Evolutionary conservation across 345 rosid genomes (phyloP).

Genomic region (Euphorbia tirucalli): DNA sequence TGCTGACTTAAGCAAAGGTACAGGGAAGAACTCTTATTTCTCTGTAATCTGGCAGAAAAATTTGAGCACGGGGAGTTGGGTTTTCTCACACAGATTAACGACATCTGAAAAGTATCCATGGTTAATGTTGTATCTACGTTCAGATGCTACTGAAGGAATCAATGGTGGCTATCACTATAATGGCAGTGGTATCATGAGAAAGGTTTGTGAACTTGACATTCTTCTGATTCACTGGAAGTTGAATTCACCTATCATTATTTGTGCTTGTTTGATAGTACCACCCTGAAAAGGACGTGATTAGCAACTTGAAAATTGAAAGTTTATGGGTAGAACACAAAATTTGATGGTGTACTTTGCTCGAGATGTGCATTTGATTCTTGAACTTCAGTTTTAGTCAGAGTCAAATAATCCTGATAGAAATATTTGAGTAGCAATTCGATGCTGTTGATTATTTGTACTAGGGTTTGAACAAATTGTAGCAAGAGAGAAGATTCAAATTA

Average conservation of each 20-base stretch:
- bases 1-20: slow-evolving; percentile 24
- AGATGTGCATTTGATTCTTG: too few relatives aligned
- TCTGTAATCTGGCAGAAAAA: slow-evolving; percentile 27
- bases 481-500: too few relatives aligned
- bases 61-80: slow-evolving; percentile 24
- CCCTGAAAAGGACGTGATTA: too few relatives aligned
- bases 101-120: slow-evolving; percentile 27
- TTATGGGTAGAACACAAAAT: too few relatives aligned
- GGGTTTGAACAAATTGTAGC: too few relatives aligned
- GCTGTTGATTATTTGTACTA: too few relatives aligned
- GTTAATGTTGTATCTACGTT: slow-evolving; percentile 29
- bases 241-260: not conserved
- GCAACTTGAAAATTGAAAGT: too few relatives aligned
- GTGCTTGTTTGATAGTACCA: too few relatives aligned
- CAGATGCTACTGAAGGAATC: slow-evolving; percentile 29
- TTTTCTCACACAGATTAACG: slow-evolving; percentile 21
- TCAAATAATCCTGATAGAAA: too few relatives aligned
- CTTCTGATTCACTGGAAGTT: not conserved
- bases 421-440: too few relatives aligned
- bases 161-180: slow-evolving; percentile 30
- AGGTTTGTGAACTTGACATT: slow-evolving; percentile 21
- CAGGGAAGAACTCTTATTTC: slow-evolving; percentile 14
- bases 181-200: slow-evolving; percentile 25
- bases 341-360: too few relatives aligned
- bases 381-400: too few relatives aligned